Percentiles rank a stretch among this genome's conserved stretches.
Conservation (phyloP, 495 filamentous ascomycete species). For the Penicillium odoratum region DNA sequence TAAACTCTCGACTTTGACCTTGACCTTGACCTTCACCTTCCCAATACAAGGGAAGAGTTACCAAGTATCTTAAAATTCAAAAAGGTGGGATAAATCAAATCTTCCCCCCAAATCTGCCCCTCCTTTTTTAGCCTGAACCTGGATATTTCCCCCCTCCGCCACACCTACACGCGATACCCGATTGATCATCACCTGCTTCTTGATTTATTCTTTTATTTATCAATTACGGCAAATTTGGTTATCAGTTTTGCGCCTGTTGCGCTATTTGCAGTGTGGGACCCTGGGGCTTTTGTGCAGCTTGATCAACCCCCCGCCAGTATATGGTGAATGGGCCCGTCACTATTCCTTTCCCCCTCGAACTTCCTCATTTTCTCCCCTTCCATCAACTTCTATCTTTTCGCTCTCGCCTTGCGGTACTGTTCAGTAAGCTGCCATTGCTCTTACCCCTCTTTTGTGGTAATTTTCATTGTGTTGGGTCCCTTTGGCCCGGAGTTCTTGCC, state of each 20-base stretch:
- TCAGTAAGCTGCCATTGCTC: constrained; percentile 1
- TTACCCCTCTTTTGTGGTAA: background rate
- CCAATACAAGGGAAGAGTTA: no score
- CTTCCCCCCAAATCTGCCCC: constrained; percentile 16
- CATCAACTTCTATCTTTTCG: constrained; percentile 1
- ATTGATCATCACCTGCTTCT: constrained; percentile 11
- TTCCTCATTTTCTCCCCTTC: constrained; percentile 2
- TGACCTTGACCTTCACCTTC: background rate
- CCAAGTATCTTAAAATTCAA: background rate
- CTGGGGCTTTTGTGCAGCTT: constrained; percentile 5
- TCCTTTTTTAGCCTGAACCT: constrained; percentile 16
- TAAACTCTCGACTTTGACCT: background rate
- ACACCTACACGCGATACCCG: constrained; percentile 19
- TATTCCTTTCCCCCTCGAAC: background rate
- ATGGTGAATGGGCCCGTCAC: constrained; percentile 10
- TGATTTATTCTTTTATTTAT: constrained; percentile 11
- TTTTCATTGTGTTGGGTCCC: background rate
- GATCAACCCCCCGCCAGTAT: constrained; percentile 18
- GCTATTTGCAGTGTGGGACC: constrained; percentile 7
- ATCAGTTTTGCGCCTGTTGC: constrained; percentile 8
- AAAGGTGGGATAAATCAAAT: constrained; percentile 20
- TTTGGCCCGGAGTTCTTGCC: background rate
- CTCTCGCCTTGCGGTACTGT: constrained; percentile 3
- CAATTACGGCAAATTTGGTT: background rate
- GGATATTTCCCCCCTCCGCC: constrained; percentile 1